Evolutionary conservation across 768 basidiomycete genomes (phyloP).

Genomic region (Dioszegia aurantiaca): DNA sequence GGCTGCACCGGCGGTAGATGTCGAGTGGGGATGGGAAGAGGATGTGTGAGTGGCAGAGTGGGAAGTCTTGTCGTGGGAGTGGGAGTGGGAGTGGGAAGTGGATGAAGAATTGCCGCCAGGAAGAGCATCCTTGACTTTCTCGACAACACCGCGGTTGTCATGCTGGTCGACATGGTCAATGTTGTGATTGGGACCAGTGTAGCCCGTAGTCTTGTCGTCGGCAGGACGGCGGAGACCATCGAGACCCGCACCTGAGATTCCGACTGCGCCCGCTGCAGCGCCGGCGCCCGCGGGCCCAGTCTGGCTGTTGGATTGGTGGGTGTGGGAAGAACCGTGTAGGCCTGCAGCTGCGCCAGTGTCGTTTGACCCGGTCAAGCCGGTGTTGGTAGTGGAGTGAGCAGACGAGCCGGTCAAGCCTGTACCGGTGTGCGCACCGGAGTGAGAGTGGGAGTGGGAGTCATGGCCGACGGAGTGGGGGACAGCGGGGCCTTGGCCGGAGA

Average conservation of each 20-base stretch:
- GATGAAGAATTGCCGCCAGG: no score
- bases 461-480: not conserved
- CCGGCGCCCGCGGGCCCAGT: no score
- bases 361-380: no score
- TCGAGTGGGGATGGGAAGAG: not conserved
- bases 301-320: not conserved
- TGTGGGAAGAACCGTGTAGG: not conserved
- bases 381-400: not conserved
- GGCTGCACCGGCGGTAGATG: not conserved
- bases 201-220: conserved; percentile 1
- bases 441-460: not conserved
- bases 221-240: not conserved
- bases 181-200: not conserved
- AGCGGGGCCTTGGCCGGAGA: not conserved
- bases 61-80: not conserved
- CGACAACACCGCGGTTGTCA: no score
- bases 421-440: not conserved
- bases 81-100: not conserved
- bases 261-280: no score
- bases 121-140: no score
- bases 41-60: no score
- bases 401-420: not conserved
- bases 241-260: not conserved
- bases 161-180: not conserved
- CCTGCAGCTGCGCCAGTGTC: not conserved